Evolutionary conservation across 352 stramenopile species (phyloP), one percentile per base, ranked within the genome.

Genomic region (Phytophthora meadii): DNA sequence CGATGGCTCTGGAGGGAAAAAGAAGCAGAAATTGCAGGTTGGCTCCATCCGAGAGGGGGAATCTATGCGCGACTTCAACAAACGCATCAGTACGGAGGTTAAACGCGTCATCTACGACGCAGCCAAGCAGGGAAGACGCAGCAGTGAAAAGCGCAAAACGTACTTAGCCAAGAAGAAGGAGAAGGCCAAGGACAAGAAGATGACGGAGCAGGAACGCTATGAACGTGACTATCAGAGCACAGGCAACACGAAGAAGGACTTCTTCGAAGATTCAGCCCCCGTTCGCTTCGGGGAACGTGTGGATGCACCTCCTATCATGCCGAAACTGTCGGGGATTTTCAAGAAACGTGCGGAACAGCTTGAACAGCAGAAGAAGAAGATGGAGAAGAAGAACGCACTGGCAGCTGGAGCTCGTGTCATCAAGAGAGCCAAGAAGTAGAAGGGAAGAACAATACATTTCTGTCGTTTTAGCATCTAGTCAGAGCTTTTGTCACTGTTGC

Each of bases 61-160:
- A 68, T 89, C 70, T 47, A 93, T 95, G 84, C 86, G 86, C 36
- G 82, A 88, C 30, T 95, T 93, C 52, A 92, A 90, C 71, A 91
- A 93, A 57, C 87, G 87, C 47, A 93, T 95, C 60, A 91, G 82
- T 52, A 87, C 68, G 17, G 84, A 95, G 55, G 87, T 95, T 37
- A 90, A 90, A 69, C 83, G 82, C 40, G 87, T 95, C 36, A 90
- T 95, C 61, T 92, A 91, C 68, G 83, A 95, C 61, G 84, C 91
- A 39, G 77, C 84, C 34, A 93, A 93, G 70, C 90, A 92, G 71
- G 80, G 73, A 32, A 67, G 75, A 41, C 87, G 83, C 61, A 83
- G 77, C 51, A 90, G 61, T 36, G 81, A 88, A 59, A 95, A 95
- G 79, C 82, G 81, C 54, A 95, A 95, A 65, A 69, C 69, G 22